Evolutionary conservation across 176 grass and related monocot genomes (phyloP).

Genomic region (Carex cristatella): DNA sequence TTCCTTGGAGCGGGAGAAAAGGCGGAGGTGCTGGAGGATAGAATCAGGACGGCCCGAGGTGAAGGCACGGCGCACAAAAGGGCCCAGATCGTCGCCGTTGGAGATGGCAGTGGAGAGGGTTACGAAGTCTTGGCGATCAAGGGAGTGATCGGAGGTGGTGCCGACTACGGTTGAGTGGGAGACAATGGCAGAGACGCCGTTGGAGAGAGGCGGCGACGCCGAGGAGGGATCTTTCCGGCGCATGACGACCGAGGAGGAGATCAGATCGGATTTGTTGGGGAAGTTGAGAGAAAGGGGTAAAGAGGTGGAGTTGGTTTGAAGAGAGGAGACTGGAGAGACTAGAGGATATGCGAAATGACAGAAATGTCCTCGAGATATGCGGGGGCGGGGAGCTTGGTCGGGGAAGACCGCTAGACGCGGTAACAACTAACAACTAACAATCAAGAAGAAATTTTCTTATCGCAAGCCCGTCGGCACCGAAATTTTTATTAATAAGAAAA

Average conservation of each 20-base stretch:
- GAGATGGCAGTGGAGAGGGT: conserved; percentile 62
- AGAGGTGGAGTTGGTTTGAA: conserved; percentile 11
- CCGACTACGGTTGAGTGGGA: conserved; percentile 23
- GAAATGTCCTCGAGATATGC: not conserved
- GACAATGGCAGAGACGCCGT: conserved; percentile 14
- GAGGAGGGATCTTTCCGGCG: not conserved
- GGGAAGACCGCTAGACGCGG: not conserved
- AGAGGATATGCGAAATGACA: conserved; percentile 7
- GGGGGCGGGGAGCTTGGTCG: not conserved
- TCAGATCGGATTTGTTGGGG: conserved; percentile 14
- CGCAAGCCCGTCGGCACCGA: not conserved
- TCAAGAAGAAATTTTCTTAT: not conserved
- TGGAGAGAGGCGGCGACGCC: conserved; percentile 8
- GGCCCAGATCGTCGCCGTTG: conserved; percentile 73
- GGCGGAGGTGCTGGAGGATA: conserved; percentile 43
- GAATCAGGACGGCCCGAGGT: conserved; percentile 32
- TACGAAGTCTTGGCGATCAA: conserved; percentile 44
- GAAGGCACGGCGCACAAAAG: conserved; percentile 33
- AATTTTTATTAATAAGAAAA: too few relatives aligned
- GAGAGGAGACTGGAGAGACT: conserved; percentile 14
- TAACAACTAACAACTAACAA: not conserved
- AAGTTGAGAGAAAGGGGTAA: not conserved
- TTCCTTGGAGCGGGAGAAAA: conserved; percentile 47
- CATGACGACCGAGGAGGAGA: not conserved
- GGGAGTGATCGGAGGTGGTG: not conserved